Conservation (phyloP, 805 yeast genomes). For the Yamadazyma laniorum region DNA sequence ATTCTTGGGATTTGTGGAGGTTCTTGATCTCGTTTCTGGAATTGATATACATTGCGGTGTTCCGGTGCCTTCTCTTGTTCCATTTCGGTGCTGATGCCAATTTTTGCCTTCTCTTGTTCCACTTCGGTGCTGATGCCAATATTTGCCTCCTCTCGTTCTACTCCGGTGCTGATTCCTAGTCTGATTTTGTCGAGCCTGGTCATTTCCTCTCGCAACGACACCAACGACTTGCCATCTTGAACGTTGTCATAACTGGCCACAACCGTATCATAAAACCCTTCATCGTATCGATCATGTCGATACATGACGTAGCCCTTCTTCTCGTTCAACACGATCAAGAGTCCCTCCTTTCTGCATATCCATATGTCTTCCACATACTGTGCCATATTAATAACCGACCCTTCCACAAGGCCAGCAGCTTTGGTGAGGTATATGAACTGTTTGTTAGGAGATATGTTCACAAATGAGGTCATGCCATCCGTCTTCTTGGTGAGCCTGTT, state of each 20-base stretch:
- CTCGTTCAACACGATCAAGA: slow-evolving; percentile 7
- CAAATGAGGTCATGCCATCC: neutral
- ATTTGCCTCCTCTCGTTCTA: neutral
- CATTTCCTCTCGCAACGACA: neutral
- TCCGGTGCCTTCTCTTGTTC: neutral
- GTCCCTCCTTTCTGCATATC: slow-evolving; percentile 1
- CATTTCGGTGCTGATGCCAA: neutral
- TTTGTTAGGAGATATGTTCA: slow-evolving; percentile 5
- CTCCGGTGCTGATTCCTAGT: neutral
- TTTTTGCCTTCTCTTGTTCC: neutral
- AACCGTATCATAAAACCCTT: neutral
- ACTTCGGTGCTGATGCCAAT: neutral
- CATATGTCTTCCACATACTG: neutral
- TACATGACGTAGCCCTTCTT: slow-evolving; percentile 6
- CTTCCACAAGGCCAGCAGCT: slow-evolving; percentile 2
- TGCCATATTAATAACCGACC: slow-evolving; percentile 3
- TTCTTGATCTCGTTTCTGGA: neutral
- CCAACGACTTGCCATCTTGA: neutral
- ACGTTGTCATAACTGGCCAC: neutral
- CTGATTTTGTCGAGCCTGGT: neutral
- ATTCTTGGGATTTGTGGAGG: neutral
- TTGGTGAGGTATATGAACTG: slow-evolving; percentile 6
- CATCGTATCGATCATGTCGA: neutral
- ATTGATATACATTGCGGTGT: neutral
- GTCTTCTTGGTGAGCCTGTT: neutral